These are phyloP conservation scores for Ulota crispa DNA, from an alignment of 225 moss, liverwort and hornwort genomes.

Conservation along the genomic window DNA sequence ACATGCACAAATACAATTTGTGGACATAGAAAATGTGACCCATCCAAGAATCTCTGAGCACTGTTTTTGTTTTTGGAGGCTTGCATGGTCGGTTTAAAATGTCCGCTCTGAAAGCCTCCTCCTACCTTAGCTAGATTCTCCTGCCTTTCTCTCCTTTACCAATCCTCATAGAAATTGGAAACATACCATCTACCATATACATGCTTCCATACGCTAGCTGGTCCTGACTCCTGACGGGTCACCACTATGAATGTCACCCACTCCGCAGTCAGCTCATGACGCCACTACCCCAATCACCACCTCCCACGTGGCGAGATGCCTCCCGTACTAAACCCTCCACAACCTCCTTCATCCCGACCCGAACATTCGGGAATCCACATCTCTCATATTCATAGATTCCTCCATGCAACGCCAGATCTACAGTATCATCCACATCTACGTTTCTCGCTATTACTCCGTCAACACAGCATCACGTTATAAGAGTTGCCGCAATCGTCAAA, in stretches of 20 bases:
- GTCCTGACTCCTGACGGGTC: not conserved
- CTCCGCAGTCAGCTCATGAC: constrained; percentile 18
- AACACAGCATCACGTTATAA: not conserved
- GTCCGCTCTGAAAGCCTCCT: too few species aligned
- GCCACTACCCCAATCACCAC: not conserved
- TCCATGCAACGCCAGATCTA: rapidly evolving
- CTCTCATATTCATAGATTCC: rapidly evolving
- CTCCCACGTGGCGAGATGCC: constrained; percentile 17
- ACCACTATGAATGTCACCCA: not conserved
- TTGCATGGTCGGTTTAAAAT: too few species aligned
- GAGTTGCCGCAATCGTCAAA: constrained; percentile 4
- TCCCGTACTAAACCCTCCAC: not conserved
- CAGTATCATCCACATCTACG: not conserved
- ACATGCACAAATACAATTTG: too few species aligned
- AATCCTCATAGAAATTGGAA: too few species aligned
- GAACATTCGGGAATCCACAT: not conserved
- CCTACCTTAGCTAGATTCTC: too few species aligned
- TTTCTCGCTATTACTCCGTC: rapidly evolving
- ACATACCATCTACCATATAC: not conserved
- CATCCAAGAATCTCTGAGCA: too few species aligned
- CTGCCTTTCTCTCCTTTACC: too few species aligned
- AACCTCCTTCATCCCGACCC: not conserved
- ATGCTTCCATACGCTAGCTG: not conserved
- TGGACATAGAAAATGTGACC: too few species aligned
- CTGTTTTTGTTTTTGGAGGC: too few species aligned